Percentiles rank a stretch among this genome's conserved stretches.
phyloP scores from a whole-genome alignment of 345 rosid genomes.

The Abelmoschus esculentus region DNA sequence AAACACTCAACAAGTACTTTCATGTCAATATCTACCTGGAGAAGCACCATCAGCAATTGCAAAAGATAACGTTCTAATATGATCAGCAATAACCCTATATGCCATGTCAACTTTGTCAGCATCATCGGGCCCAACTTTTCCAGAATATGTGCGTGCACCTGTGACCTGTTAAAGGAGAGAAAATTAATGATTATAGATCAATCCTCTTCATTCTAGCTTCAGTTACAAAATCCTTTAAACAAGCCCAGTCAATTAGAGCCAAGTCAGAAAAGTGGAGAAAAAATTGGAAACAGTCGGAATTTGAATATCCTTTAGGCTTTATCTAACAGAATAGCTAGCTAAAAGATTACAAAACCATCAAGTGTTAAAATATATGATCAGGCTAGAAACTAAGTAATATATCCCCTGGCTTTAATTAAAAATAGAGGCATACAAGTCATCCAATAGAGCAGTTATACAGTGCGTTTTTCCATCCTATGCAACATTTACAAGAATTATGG shows the following conservation, averaged over 20 bases:
- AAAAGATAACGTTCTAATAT: conserved; percentile 87
- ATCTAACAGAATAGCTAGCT: background rate
- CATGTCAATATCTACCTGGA: conserved; percentile 54
- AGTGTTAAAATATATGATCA: background rate
- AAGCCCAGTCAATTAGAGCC: background rate
- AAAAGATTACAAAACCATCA: background rate
- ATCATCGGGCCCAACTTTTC: conserved; percentile 88
- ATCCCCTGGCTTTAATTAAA: background rate
- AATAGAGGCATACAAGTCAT: background rate
- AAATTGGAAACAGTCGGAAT: background rate
- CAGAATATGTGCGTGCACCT: conserved; percentile 77
- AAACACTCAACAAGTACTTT: background rate
- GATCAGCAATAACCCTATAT: conserved; percentile 96
- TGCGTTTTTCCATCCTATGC: background rate
- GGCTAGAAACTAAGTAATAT: background rate
- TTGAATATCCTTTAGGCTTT: background rate
- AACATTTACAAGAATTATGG: background rate
- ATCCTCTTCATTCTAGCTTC: conserved; percentile 1
- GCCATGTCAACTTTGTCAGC: conserved; percentile 88
- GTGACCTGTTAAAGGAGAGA: conserved; percentile 48
- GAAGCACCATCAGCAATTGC: conserved; percentile 99
- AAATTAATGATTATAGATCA: background rate
- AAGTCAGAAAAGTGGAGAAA: background rate
- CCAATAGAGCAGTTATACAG: background rate
- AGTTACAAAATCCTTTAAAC: background rate